Percentiles rank a stretch among this genome's conserved stretches.
Conservation (phyloP, 2,329 filamentous ascomycete species). For the Neocatenulostroma microsporum region DNA sequence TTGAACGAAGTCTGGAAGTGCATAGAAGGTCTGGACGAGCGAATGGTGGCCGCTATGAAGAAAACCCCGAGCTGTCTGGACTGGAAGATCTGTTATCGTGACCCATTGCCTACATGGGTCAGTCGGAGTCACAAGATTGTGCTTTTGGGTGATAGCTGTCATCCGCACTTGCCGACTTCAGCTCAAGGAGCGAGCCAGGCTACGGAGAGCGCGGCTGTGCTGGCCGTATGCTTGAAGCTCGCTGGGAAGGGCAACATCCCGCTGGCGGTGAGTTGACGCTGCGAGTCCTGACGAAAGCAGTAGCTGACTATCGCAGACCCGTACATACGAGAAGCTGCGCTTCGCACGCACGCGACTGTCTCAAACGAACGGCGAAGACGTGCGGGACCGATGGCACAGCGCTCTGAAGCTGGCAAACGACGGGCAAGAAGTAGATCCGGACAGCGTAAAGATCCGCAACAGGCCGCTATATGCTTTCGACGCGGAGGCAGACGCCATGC, state of each 20-base stretch:
- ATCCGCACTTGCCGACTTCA: conserved; percentile 5
- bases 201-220: conserved; percentile 7
- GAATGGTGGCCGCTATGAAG: conserved; percentile 6
- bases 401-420: conserved; percentile 6
- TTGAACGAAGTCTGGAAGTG: conserved; percentile 5
- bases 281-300: too few relatives aligned
- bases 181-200: conserved; percentile 8
- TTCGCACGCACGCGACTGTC: conserved; percentile 8
- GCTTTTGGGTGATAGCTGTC: conserved; percentile 6
- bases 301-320: conserved; percentile 5
- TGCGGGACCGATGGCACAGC: conserved; percentile 9
- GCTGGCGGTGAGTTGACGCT: background rate
- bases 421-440: conserved; percentile 7
- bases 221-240: conserved; percentile 7
- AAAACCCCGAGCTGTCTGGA: conserved; percentile 7
- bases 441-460: conserved; percentile 9
- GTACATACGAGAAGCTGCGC: conserved; percentile 10
- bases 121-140: conserved; percentile 7
- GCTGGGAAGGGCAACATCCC: conserved; percentile 5
- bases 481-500: conserved; percentile 8
- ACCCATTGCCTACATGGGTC: conserved; percentile 7
- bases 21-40: conserved; percentile 6
- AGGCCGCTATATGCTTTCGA: conserved; percentile 9
- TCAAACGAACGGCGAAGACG: conserved; percentile 8
- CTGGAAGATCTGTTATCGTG: conserved; percentile 9